These are phyloP conservation scores for Lentinus polychrous DNA, from an alignment of 1,284 basidiomycete species.

Conservation along the genomic window DNA sequence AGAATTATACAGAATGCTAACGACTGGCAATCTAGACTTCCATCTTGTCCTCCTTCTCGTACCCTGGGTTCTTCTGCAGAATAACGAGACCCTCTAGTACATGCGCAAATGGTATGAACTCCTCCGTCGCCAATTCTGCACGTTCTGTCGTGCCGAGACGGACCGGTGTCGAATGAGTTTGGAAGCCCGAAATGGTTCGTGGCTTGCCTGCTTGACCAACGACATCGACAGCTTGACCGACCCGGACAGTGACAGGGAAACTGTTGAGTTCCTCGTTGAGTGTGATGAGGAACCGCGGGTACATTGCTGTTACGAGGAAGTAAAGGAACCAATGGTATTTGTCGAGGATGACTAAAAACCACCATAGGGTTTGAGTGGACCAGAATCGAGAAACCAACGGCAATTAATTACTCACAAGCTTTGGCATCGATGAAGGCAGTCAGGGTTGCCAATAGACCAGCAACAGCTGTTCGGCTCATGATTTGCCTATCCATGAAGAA, in stretches of 20 bases:
- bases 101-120: conserved; percentile 87
- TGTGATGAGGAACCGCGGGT: conserved; percentile 96
- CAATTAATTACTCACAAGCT: conserved; percentile 59
- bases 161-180: conserved; percentile 95
- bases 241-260: conserved; percentile 87
- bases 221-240: conserved; percentile 90
- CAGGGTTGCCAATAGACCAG: conserved; percentile 86
- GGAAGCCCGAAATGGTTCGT: conserved; percentile 89
- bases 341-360: conserved; percentile 83
- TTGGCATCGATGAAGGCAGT: conserved; percentile 93
- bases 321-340: conserved; percentile 99
- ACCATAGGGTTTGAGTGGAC: conserved; percentile 8
- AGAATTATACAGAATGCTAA: conserved; percentile 2
- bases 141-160: conserved; percentile 90
- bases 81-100: conserved; percentile 90
- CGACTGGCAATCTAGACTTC: conserved; percentile 44
- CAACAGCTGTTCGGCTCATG: conserved; percentile 85
- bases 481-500: conserved; percentile 93
- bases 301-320: conserved; percentile 94
- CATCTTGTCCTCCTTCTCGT: conserved; percentile 79
- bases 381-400: conserved; percentile 1
- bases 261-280: conserved; percentile 87
- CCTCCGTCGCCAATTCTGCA: conserved; percentile 94
- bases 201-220: conserved; percentile 91
- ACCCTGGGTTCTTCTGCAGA: conserved; percentile 82